phyloP scores from a whole-genome alignment of 2,329 filamentous ascomycete species.

The Shiraia bambusicola region DNA sequence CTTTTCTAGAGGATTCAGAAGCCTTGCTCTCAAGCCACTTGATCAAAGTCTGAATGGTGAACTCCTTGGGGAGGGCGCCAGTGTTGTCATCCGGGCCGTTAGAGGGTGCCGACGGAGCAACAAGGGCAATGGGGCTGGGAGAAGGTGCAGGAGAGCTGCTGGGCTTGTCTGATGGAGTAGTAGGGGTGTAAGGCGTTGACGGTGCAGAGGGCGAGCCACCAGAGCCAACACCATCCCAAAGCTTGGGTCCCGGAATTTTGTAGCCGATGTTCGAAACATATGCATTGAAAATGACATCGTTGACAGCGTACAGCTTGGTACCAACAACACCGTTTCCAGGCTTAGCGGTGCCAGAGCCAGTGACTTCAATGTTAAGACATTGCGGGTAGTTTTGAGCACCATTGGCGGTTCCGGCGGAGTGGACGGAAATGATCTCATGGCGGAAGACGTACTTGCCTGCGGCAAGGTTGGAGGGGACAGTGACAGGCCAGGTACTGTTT shows the following conservation, averaged over 20 bases:
- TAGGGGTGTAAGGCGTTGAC: conserved; percentile 13
- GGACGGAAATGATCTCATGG: conserved; percentile 57
- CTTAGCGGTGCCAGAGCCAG: conserved; percentile 48
- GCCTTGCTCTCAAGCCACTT: conserved; percentile 35
- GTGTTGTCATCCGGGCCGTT: conserved; percentile 8
- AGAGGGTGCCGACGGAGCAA: conserved; percentile 17
- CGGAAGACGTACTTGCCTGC: conserved; percentile 58
- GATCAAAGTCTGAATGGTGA: conserved; percentile 40
- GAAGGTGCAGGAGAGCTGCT: conserved; percentile 9
- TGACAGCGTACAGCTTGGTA: conserved; percentile 50
- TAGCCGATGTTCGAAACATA: conserved; percentile 42
- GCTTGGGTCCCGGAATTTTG: conserved; percentile 48
- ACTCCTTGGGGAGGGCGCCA: conserved; percentile 28
- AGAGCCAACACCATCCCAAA: conserved; percentile 31
- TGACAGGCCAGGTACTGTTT: conserved; percentile 53
- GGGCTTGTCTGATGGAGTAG: conserved; percentile 2
- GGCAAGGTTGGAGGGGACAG: conserved; percentile 48
- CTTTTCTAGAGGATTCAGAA: conserved; percentile 19
- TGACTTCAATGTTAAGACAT: conserved; percentile 54
- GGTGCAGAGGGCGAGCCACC: conserved; percentile 16
- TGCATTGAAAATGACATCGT: conserved; percentile 47
- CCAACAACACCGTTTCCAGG: conserved; percentile 51
- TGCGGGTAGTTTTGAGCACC: conserved; percentile 58
- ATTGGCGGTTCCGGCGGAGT: conserved; percentile 46
- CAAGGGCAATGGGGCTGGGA: conserved; percentile 9